Evolutionary conservation across 768 basidiomycete species (phyloP).

Genomic region (Crassisporium funariophilum): DNA sequence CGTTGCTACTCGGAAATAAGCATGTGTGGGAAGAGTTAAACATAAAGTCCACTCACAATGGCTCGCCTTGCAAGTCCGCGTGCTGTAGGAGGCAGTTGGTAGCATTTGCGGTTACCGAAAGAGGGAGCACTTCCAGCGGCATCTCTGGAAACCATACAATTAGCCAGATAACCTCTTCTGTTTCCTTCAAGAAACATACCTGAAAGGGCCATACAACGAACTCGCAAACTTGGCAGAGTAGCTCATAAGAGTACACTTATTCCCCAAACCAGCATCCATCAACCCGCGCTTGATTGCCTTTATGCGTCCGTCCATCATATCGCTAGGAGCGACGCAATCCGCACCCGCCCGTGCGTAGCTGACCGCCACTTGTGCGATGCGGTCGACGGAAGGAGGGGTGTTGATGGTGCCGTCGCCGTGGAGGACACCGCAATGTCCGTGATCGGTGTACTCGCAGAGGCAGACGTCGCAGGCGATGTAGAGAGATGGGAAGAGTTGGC

Average conservation of each 20-base stretch:
- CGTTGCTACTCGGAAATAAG: constrained; percentile 61
- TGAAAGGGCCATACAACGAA: constrained; percentile 93
- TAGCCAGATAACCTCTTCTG: constrained; percentile 2
- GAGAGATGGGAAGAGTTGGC: constrained; percentile 74
- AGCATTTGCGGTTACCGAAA: constrained; percentile 96
- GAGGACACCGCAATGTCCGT: constrained; percentile 93
- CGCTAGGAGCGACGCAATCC: constrained; percentile 96
- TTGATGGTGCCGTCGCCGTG: constrained; percentile 76
- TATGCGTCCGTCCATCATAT: constrained; percentile 99
- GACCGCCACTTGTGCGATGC: constrained; percentile 91
- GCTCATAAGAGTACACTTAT: constrained; percentile 91
- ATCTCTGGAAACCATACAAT: constrained; percentile 56
- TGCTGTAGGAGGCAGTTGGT: constrained; percentile 89
- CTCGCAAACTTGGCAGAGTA: constrained; percentile 99
- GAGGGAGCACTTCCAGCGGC: constrained; percentile 96
- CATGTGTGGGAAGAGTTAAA: background rate
- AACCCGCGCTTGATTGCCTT: constrained; percentile 84
- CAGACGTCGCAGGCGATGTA: constrained; percentile 96
- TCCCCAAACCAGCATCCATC: constrained; percentile 82
- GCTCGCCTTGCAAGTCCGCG: constrained; percentile 92
- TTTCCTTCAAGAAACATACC: constrained; percentile 45
- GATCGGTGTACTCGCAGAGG: constrained; percentile 99
- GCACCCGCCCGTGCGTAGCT: constrained; percentile 95
- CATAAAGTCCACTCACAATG: constrained; percentile 60
- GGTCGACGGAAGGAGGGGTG: constrained; percentile 74